Base-by-base conservation (phyloP, 2,329 filamentous ascomycete species). In the Fusarium sp. region DNA sequence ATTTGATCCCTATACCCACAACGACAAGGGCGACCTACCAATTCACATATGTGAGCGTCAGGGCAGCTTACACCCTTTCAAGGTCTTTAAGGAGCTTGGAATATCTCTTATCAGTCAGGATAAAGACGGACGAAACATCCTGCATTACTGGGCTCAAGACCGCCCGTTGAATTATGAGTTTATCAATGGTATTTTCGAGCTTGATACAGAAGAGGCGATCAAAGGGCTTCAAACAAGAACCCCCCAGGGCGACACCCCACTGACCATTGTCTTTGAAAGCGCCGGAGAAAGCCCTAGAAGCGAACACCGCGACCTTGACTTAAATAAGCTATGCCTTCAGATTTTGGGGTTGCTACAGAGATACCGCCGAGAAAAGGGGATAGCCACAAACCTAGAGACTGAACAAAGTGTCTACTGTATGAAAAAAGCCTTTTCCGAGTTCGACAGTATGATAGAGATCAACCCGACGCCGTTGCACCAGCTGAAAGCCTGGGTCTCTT, bases 341-440 rank as follows among this genome's bases (percentile, higher is more conserved):
- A 2, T 53, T 23, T 13, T 53, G 10, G 23, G 14, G 2, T 2
- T 40, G 1, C 13, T 54, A 6, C 18, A 53, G 18, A 15, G 14
- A 30, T 9, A 13, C 7, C 6, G 1, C 5, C 7, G 13, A 32
- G 27, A 11, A 33, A 14, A 14, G 10, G 14, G 11, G 7, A 20
- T 8, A n/a, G 27, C 5, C 5, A 27, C 6, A 10, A 30, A 8
- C 4, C 5, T 27, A n/a, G 35, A 1, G 3, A 4, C 9, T 1
- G 18, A 20, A 20, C 4, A 3, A 38, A 27, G 23, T 2, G 10
- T 26, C 18, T 1, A 3, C 6, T 7, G 5, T 17, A 7, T 15
- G 7, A 20, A 7, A 7, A 2, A 18, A 7, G 6, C 4, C 7
- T 30, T 32, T 17, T 0, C 18, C 1, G 37, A 30, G 26, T 18